These are phyloP conservation scores for Phragmites australis DNA, from an alignment of 176 grass and related monocot species.

Conservation along the genomic window DNA sequence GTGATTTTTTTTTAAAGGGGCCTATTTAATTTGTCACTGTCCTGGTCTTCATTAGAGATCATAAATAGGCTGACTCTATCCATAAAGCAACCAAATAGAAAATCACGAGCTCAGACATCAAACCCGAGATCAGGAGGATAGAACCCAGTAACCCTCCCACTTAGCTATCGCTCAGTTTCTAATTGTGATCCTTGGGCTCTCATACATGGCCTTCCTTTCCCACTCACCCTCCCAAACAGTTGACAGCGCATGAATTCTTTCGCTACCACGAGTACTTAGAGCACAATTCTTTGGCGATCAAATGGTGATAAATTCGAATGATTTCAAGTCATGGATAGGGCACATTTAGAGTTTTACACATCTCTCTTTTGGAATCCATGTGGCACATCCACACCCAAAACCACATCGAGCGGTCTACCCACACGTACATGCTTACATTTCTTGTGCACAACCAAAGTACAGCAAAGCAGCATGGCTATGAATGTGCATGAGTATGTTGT, in stretches of 20 bases:
- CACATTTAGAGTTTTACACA: background rate
- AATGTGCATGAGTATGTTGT: slow-evolving; percentile 31
- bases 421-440: slow-evolving; percentile 33
- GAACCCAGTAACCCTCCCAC: too few species aligned
- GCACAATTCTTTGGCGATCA: background rate
- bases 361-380: background rate
- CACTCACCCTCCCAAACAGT: too few species aligned
- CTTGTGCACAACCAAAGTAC: slow-evolving; percentile 46
- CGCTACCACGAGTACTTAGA: background rate
- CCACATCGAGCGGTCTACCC: slow-evolving; percentile 21
- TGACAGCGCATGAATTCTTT: background rate
- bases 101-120: too few species aligned
- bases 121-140: too few species aligned
- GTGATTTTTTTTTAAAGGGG: too few species aligned
- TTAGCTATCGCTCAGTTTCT: too few species aligned
- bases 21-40: too few species aligned
- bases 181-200: background rate
- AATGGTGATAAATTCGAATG: background rate
- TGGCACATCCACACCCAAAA: slow-evolving; percentile 23
- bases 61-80: too few species aligned
- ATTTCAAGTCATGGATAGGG: background rate
- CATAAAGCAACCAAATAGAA: too few species aligned
- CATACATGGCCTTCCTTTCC: background rate
- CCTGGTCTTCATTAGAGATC: too few species aligned
- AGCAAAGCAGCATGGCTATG: slow-evolving; percentile 48